phyloP scores from a whole-genome alignment of 75 land plant genomes.

The Selaginella tamariscina region DNA sequence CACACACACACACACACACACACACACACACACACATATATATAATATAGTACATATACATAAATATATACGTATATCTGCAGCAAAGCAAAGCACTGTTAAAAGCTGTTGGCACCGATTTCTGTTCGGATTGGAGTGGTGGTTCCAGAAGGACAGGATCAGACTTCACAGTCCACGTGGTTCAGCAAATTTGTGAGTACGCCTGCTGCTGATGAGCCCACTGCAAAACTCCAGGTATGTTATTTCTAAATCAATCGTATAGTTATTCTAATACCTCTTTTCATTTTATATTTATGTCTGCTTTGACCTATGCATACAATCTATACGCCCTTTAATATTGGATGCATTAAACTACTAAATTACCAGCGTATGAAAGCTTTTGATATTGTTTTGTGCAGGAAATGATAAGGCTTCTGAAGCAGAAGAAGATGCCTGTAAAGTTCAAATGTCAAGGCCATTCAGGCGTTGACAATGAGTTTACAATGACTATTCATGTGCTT shows the following conservation, averaged over 20 bases:
- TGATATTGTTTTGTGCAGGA: slow-evolving; percentile 34
- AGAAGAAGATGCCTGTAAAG: slow-evolving; percentile 51
- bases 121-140: slow-evolving; percentile 61
- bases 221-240: slow-evolving; percentile 83
- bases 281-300: no score
- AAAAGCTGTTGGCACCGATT: slow-evolving; percentile 50
- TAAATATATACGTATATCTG: not conserved
- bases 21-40: no score
- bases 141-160: slow-evolving; percentile 46
- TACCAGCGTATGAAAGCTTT: no score
- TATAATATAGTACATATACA: no score
- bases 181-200: slow-evolving; percentile 58
- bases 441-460: slow-evolving; percentile 60
- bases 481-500: slow-evolving; percentile 84
- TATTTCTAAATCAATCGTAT: no score
- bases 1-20: no score
- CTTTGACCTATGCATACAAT: no score
- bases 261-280: no score
- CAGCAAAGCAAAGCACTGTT: slow-evolving; percentile 95
- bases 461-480: slow-evolving; percentile 44
- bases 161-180: slow-evolving; percentile 37
- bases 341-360: no score
- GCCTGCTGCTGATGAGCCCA: slow-evolving; percentile 63
- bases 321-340: no score
- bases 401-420: slow-evolving; percentile 57